A percentile compares a stretch with the other conserved stretches of the same genome.
Evolutionary conservation across 305 asterid genomes (phyloP).

Genomic region (Euphrasia arctica): DNA sequence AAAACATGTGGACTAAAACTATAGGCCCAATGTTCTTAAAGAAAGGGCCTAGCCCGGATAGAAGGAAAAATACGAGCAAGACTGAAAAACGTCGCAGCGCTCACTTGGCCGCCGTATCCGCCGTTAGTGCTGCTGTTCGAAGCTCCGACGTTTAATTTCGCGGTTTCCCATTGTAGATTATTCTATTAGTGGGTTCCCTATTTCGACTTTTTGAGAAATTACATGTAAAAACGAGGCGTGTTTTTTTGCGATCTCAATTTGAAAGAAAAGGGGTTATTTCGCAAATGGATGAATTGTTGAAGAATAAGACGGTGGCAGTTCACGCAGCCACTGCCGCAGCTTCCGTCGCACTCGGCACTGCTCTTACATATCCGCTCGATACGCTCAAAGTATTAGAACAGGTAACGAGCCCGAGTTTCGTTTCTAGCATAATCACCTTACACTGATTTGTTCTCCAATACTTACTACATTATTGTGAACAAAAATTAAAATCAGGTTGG

Average conservation of each 20-base stretch:
- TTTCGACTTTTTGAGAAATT: no score
- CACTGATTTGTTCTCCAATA: slow-evolving; percentile 3
- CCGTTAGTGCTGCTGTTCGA: background rate
- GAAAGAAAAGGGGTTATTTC: background rate
- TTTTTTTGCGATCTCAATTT: background rate
- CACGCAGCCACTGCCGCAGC: slow-evolving; percentile 70
- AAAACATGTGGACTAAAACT: no score
- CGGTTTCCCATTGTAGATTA: no score
- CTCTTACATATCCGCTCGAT: slow-evolving; percentile 73
- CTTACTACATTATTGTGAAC: slow-evolving; percentile 20
- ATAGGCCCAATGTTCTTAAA: no score
- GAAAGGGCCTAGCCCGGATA: no score
- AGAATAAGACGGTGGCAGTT: slow-evolving; percentile 48
- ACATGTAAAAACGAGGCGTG: background rate
- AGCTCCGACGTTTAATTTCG: background rate
- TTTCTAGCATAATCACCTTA: background rate
- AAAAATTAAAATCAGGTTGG: slow-evolving; percentile 65
- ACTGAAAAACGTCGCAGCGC: background rate
- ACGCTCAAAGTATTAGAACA: slow-evolving; percentile 77
- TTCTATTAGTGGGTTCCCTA: no score
- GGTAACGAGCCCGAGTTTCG: slow-evolving; percentile 41
- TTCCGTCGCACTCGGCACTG: slow-evolving; percentile 56
- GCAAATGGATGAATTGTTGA: slow-evolving; percentile 68
- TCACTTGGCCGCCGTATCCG: slow-evolving; percentile 1
- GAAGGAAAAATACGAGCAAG: no score